Evolutionary conservation across 73 alveolate species (phyloP), one percentile per base, ranked within the genome.

Genomic region (Paramecium bursaria): DNA sequence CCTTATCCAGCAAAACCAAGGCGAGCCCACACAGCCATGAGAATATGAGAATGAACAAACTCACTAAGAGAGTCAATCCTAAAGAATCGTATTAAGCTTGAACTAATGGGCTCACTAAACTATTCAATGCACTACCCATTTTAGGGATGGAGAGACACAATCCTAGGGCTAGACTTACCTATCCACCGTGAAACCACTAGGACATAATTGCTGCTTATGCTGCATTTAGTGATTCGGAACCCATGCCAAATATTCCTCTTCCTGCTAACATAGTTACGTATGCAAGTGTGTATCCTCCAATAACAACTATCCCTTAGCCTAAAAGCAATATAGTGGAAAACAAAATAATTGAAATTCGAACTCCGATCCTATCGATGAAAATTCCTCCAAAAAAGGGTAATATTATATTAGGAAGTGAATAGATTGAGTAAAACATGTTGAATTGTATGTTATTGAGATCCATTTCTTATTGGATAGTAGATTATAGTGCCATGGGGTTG

Each of bases 301-400:
- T 60, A 7, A 60, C 79, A 9, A 60, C 53, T 13, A 60, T 33
- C 6, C 42, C 17, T 44, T 60, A 33, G 6, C 79, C 79, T 22
- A 60, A 30, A 10, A 33, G 29, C 1, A 60, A n/a, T 0, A 60
- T 60, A 11, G 79, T 7, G 17, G 79, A 30, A 15, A 60, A 33
- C 35, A 33, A 13, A 17, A 60, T 17, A 13, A 60, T 60, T n/a
- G 30, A 31, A 14, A 60, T 29, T 33, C 79, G 29, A 14, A 60
- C 79, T 30, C 89, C 89, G 22, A 79, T 54, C 27, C 54, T 54
- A 46, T 79, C 85, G 10, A 73, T 55, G 17, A 79, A 35, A 11
- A 79, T 73, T 52, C 89, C 89, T 7, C 85, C 85, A 39, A 79
- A 79, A 31, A 79, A 46, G 3, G 89, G 89, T 6, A 79, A 27